Evolutionary conservation across 2,329 filamentous ascomycete genomes (phyloP).

Genomic region (Colletotrichum orbiculare): DNA sequence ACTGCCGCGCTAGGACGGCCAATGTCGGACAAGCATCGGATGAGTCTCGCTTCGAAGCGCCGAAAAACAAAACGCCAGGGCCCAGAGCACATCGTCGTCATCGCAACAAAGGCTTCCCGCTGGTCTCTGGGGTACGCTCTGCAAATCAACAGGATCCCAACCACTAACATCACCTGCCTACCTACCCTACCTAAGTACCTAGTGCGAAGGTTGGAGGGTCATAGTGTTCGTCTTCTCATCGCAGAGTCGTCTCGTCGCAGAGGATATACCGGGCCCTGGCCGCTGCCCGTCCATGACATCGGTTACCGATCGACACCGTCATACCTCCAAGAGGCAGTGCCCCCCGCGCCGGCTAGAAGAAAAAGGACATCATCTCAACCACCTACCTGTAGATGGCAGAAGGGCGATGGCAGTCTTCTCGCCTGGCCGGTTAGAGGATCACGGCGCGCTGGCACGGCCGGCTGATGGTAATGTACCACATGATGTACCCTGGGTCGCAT

Average conservation of each 20-base stretch:
- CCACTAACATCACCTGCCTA: neutral
- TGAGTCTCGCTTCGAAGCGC: neutral
- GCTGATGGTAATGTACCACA: constrained; percentile 8
- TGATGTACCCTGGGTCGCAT: constrained; percentile 6
- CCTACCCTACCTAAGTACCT: neutral
- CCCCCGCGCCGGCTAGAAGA: constrained; percentile 14
- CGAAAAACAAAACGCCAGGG: neutral
- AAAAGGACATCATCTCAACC: constrained; percentile 3
- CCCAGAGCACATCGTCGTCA: constrained; percentile 12
- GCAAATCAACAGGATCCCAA: constrained; percentile 12
- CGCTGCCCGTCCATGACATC: constrained; percentile 28
- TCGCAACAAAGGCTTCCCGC: constrained; percentile 7
- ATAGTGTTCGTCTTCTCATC: constrained; percentile 24
- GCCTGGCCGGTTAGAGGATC: constrained; percentile 13
- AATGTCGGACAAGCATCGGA: neutral
- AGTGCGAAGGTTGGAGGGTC: neutral
- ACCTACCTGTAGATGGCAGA: neutral
- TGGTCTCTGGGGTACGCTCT: too few species aligned
- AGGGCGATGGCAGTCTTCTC: neutral
- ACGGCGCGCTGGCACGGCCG: constrained; percentile 7
- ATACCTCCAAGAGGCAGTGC: constrained; percentile 14
- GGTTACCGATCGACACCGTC: constrained; percentile 20
- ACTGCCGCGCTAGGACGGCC: neutral
- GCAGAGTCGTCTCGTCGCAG: neutral
- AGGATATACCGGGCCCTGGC: constrained; percentile 8